These are phyloP conservation scores for Erodium chrysanthum DNA, from an alignment of 441 rosid genomes.

Conservation along the genomic window DNA sequence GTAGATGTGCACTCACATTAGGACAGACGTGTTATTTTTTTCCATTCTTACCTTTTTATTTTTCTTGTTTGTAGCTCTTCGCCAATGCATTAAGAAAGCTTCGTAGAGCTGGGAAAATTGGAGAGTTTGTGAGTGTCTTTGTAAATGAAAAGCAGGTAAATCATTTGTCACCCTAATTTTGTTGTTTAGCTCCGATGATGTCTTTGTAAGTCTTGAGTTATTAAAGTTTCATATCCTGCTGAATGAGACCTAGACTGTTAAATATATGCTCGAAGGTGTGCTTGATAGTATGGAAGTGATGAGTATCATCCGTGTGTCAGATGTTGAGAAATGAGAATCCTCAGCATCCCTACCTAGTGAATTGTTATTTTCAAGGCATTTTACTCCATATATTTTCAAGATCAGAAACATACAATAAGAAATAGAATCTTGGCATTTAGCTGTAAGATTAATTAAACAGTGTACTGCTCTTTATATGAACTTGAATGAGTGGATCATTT, in stretches of 20 bases:
- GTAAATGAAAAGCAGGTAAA: slow-evolving; percentile 89
- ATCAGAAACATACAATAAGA: too few relatives aligned
- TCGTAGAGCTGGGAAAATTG: slow-evolving; percentile 84
- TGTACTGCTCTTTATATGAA: too few relatives aligned
- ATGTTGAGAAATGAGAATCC: not conserved
- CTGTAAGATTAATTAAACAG: too few relatives aligned
- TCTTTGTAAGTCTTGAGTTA: not conserved
- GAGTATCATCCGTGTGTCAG: not conserved
- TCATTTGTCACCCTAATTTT: slow-evolving; percentile 11
- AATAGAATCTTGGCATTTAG: too few relatives aligned
- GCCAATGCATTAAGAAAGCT: slow-evolving; percentile 61
- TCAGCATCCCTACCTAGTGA: not conserved
- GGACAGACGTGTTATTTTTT: not conserved
- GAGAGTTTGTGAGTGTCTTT: slow-evolving; percentile 84
- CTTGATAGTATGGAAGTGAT: not conserved
- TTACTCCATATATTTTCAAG: too few relatives aligned
- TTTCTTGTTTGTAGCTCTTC: slow-evolving; percentile 41
- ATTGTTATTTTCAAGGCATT: too few relatives aligned
- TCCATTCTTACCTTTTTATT: slow-evolving; percentile 15
- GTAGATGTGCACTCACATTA: not conserved
- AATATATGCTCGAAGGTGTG: too few relatives aligned
- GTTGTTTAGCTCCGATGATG: not conserved
- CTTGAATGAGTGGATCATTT: too few relatives aligned
- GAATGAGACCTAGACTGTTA: not conserved
- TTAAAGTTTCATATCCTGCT: too few relatives aligned